phyloP scores from a whole-genome alignment of 495 filamentous ascomycete species.

The Tuber magnatum region DNA sequence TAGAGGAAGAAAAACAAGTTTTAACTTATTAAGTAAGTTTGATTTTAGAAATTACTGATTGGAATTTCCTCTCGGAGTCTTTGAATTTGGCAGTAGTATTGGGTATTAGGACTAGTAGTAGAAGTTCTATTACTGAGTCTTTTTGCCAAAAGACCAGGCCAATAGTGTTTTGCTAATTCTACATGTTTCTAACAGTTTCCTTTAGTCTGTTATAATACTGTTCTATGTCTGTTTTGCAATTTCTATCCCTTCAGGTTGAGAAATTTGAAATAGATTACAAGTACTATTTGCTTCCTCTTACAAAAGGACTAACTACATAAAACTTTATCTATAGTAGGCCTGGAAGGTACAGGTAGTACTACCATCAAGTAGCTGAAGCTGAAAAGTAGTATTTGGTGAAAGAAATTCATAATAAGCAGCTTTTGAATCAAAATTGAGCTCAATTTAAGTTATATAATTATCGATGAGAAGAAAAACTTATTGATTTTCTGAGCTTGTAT shows the following conservation, averaged over 20 bases:
- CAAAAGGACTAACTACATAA: slow-evolving; percentile 27
- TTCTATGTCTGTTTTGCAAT: slow-evolving; percentile 30
- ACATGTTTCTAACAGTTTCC: slow-evolving; percentile 27
- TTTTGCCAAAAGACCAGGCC: slow-evolving; percentile 2
- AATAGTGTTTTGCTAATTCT: slow-evolving; percentile 3
- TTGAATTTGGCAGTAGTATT: background rate
- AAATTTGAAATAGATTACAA: slow-evolving; percentile 16
- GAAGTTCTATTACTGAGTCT: background rate
- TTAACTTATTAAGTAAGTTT: background rate
- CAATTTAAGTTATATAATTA: slow-evolving; percentile 39
- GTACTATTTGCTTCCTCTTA: slow-evolving; percentile 18
- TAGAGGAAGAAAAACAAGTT: too few relatives aligned
- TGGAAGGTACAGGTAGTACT: slow-evolving; percentile 42
- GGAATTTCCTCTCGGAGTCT: background rate
- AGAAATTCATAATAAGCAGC: slow-evolving; percentile 34
- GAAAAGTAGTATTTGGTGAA: slow-evolving; percentile 36
- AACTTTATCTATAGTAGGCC: slow-evolving; percentile 33
- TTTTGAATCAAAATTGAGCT: slow-evolving; percentile 21
- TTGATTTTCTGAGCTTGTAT: slow-evolving; percentile 30
- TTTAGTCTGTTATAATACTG: slow-evolving; percentile 15
- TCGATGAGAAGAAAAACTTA: slow-evolving; percentile 42
- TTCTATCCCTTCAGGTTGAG: slow-evolving; percentile 32
- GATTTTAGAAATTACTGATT: background rate
- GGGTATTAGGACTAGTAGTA: background rate
- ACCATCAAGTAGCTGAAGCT: slow-evolving; percentile 41